Conservation (phyloP, 352 stramenopile species). For the Blastocystis sp. region DNA sequence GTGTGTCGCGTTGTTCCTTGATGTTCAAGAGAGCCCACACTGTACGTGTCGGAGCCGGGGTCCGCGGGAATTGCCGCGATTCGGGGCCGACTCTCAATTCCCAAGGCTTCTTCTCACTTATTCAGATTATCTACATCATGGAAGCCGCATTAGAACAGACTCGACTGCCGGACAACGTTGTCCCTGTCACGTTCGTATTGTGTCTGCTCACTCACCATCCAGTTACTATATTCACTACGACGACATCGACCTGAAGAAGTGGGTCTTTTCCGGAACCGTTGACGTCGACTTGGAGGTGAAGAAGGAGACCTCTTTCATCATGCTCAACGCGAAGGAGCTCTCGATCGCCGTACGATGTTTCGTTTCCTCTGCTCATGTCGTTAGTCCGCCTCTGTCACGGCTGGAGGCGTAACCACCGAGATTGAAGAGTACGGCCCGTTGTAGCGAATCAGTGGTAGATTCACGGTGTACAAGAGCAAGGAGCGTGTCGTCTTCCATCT, state of each 20-base stretch:
- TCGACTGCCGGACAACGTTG: slow-evolving; percentile 54
- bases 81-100: not conserved
- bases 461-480: slow-evolving; percentile 77
- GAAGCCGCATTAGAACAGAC: slow-evolving; percentile 58
- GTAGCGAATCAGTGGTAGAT: slow-evolving; percentile 73
- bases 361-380: slow-evolving; percentile 37
- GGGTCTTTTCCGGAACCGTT: slow-evolving; percentile 78
- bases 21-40: not conserved
- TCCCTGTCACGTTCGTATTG: slow-evolving; percentile 17
- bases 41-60: not conserved
- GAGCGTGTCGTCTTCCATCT: slow-evolving; percentile 70
- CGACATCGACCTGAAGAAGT: slow-evolving; percentile 79
- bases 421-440: slow-evolving; percentile 74
- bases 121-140: slow-evolving; percentile 30
- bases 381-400: slow-evolving; percentile 53
- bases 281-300: slow-evolving; percentile 75
- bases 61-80: not conserved
- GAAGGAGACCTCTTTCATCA: slow-evolving; percentile 79
- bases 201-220: not conserved
- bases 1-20: not conserved
- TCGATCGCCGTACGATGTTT: slow-evolving; percentile 72
- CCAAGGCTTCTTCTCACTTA: slow-evolving; percentile 1
- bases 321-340: slow-evolving; percentile 89
- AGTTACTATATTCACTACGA: slow-evolving; percentile 79
- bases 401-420: slow-evolving; percentile 69